These are phyloP conservation scores for Pleurotus djamor DNA, from an alignment of 768 basidiomycete genomes.

Conservation along the genomic window DNA sequence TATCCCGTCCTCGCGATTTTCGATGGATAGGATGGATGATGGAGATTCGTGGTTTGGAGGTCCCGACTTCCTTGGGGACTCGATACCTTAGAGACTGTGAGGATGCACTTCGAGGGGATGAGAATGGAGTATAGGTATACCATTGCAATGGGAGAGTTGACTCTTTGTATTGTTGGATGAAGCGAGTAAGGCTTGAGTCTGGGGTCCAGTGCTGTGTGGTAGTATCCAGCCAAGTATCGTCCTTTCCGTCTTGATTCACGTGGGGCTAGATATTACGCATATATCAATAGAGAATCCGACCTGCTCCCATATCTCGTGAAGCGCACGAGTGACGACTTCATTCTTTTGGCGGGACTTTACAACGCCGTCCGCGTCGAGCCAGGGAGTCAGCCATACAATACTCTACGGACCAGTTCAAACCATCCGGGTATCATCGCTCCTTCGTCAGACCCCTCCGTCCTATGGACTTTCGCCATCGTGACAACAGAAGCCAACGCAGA, in stretches of 20 bases:
- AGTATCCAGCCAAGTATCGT: neutral
- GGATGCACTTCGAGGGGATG: neutral
- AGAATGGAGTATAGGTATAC: neutral
- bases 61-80: neutral
- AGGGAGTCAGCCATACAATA: slow-evolving; percentile 17
- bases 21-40: neutral
- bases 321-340: slow-evolving; percentile 58
- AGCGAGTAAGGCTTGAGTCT: neutral
- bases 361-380: slow-evolving; percentile 71
- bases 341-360: slow-evolving; percentile 89
- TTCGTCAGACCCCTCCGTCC: slow-evolving; percentile 43
- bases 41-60: neutral
- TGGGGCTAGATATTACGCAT: slow-evolving; percentile 83
- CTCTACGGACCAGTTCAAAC: too few relatives aligned
- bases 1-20: neutral
- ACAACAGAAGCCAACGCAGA: slow-evolving; percentile 38
- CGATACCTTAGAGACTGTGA: neutral
- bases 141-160: neutral
- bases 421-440: too few relatives aligned
- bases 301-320: slow-evolving; percentile 83
- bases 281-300: slow-evolving; percentile 80
- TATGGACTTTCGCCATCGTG: slow-evolving; percentile 88
- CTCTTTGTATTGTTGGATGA: neutral
- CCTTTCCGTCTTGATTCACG: neutral
- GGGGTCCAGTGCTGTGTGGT: neutral